phyloP scores from a whole-genome alignment of 2,329 filamentous ascomycete species.

The Clonostachys byssicola region DNA sequence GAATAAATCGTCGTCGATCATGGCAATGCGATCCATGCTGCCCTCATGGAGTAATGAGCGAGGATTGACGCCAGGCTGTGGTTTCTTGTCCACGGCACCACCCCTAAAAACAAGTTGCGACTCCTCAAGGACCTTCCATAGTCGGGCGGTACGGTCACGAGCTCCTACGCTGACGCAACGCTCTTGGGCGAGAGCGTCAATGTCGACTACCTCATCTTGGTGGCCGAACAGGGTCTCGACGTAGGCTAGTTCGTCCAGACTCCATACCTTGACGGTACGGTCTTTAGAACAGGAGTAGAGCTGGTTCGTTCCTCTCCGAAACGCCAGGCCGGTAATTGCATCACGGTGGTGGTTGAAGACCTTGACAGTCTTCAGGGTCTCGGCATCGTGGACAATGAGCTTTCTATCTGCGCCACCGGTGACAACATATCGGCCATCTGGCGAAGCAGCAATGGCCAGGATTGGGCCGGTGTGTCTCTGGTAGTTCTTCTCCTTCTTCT shows the following conservation, averaged over 20 bases:
- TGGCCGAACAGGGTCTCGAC: constrained; percentile 95
- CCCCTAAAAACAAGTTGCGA: constrained; percentile 93
- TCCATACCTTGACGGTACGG: constrained; percentile 94
- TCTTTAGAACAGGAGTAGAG: constrained; percentile 89
- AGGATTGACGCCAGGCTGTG: constrained; percentile 36
- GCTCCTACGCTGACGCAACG: constrained; percentile 88
- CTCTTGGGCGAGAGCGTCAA: constrained; percentile 80
- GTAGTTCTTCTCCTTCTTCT: constrained; percentile 59
- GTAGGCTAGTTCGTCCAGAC: constrained; percentile 85
- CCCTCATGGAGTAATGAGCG: constrained; percentile 66
- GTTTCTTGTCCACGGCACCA: constrained; percentile 61
- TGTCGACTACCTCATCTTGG: constrained; percentile 82
- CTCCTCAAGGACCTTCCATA: constrained; percentile 97
- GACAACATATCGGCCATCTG: constrained; percentile 85
- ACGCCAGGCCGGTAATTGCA: constrained; percentile 77
- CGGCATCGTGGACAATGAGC: constrained; percentile 84
- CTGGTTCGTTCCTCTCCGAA: constrained; percentile 84
- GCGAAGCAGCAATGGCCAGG: constrained; percentile 77
- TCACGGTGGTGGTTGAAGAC: constrained; percentile 92
- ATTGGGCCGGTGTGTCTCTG: constrained; percentile 79
- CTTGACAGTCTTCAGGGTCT: constrained; percentile 71
- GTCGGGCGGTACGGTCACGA: constrained; percentile 81
- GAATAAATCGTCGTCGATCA: constrained; percentile 84
- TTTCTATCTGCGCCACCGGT: constrained; percentile 84
- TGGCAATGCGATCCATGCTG: constrained; percentile 86